Conservation (phyloP, 768 basidiomycete genomes). For the Lentinula boryana region DNA sequence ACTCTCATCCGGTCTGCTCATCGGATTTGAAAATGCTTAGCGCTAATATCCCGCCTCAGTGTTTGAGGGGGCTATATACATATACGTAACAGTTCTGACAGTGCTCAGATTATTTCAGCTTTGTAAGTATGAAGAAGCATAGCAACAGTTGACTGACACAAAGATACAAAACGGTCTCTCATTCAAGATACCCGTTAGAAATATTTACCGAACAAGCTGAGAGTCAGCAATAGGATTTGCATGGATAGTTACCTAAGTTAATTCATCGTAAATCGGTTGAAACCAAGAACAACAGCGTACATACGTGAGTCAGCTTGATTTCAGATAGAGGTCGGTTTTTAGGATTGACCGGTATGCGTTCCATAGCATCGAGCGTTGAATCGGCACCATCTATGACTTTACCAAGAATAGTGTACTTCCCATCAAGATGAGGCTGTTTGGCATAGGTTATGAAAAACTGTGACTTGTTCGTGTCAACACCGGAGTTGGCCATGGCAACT, state of each 20-base stretch:
- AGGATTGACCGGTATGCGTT: constrained; percentile 81
- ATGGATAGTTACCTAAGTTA: constrained; percentile 73
- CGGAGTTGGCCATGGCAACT: constrained; percentile 98
- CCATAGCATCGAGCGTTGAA: constrained; percentile 90
- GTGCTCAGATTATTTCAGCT: too few species aligned
- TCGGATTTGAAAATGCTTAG: too few species aligned
- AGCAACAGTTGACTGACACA: background rate
- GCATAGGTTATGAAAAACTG: constrained; percentile 89
- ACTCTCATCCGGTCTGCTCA: too few species aligned
- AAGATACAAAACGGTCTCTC: background rate
- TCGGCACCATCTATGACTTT: constrained; percentile 99
- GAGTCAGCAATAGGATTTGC: constrained; percentile 94
- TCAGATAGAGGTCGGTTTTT: constrained; percentile 87
- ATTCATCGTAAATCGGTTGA: constrained; percentile 6
- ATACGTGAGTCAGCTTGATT: constrained; percentile 75
- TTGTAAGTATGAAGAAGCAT: too few species aligned
- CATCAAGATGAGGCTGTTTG: constrained; percentile 92
- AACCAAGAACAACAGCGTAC: constrained; percentile 18
- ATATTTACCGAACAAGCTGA: constrained; percentile 29
- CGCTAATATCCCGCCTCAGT: too few species aligned
- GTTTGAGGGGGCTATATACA: too few species aligned
- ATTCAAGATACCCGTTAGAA: background rate
- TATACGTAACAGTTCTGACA: too few species aligned
- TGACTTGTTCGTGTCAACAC: constrained; percentile 88
- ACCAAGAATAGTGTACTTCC: constrained; percentile 92